A percentile compares a stretch with the other conserved stretches of the same genome.
Evolutionary conservation across 805 yeast genomes (phyloP).

Genomic region (Millerozyma acaciae): DNA sequence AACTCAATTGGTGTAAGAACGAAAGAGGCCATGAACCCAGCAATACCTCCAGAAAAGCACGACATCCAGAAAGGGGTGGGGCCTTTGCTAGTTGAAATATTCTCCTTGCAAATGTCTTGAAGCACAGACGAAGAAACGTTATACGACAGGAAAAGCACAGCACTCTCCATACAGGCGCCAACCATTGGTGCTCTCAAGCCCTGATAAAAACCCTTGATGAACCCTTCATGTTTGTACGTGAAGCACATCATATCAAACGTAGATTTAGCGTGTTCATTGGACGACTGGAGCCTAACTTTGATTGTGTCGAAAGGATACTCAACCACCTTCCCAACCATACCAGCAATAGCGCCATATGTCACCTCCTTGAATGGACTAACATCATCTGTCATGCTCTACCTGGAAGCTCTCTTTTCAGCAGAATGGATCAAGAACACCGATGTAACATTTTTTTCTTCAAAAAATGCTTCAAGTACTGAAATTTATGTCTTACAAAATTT

Average conservation of each 20-base stretch:
- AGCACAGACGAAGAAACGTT: slow-evolving; percentile 34
- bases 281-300: slow-evolving; percentile 79
- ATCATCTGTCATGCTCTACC: slow-evolving; percentile 3
- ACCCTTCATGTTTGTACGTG: slow-evolving; percentile 67
- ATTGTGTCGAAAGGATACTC: slow-evolving; percentile 94
- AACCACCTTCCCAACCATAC: slow-evolving; percentile 76
- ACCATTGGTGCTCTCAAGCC: slow-evolving; percentile 78
- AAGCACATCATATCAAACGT: slow-evolving; percentile 62
- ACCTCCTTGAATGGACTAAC: slow-evolving; percentile 36
- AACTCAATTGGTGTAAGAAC: slow-evolving; percentile 90
- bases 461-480: slow-evolving; percentile 1
- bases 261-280: slow-evolving; percentile 46
- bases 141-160: slow-evolving; percentile 70
- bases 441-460: too few relatives aligned
- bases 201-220: slow-evolving; percentile 66
- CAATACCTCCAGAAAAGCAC: slow-evolving; percentile 69
- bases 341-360: slow-evolving; percentile 57
- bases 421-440: too few relatives aligned
- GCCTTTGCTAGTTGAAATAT: slow-evolving; percentile 12
- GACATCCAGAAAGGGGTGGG: slow-evolving; percentile 40
- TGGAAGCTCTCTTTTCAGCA: neutral
- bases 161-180: slow-evolving; percentile 90
- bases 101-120: slow-evolving; percentile 21
- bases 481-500: too few relatives aligned
- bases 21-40: slow-evolving; percentile 80